Percentiles rank a stretch among this genome's conserved stretches.
Evolutionary conservation across 1,139 yeast species (phyloP).

Genomic region (Hyphopichia buzzinii): DNA sequence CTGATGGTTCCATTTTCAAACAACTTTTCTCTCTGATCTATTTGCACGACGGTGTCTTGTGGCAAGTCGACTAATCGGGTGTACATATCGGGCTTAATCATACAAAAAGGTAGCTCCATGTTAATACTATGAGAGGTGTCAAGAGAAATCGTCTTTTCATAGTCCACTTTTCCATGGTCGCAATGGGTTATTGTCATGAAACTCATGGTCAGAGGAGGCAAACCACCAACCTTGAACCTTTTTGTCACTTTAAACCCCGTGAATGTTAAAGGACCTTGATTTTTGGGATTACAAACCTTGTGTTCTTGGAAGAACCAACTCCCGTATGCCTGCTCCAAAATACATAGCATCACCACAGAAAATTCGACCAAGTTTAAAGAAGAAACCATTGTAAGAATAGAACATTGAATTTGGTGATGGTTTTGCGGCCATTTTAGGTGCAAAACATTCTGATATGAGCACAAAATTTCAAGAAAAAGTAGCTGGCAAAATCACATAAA

Average conservation of each 20-base stretch:
- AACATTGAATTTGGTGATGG: not conserved
- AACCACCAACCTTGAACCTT: conserved; percentile 43
- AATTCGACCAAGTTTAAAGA: not conserved
- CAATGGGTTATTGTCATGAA: conserved; percentile 55
- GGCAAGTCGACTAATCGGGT: conserved; percentile 10
- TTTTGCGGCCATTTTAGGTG: not conserved
- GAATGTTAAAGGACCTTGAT: conserved; percentile 28
- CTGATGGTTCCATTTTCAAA: not conserved
- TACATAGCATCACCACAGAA: not conserved
- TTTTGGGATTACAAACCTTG: conserved; percentile 34
- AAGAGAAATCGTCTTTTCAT: conserved; percentile 37
- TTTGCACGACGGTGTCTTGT: conserved; percentile 11
- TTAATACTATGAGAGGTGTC: conserved; percentile 39
- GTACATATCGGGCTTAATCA: conserved; percentile 30
- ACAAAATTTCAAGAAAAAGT: too few species aligned
- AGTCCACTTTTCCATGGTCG: conserved; percentile 49
- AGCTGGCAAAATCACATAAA: too few species aligned
- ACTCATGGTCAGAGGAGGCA: conserved; percentile 42
- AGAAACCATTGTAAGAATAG: not conserved
- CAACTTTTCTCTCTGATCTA: conserved; percentile 3
- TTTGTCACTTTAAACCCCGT: conserved; percentile 62
- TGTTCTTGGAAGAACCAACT: conserved; percentile 27
- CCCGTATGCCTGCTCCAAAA: conserved; percentile 1
- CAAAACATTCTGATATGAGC: not conserved
- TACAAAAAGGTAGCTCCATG: conserved; percentile 56